A percentile compares a stretch with the other conserved stretches of the same genome.
Conservation (phyloP, 23 red algal species). For the Gracilaria vermiculophylla region DNA sequence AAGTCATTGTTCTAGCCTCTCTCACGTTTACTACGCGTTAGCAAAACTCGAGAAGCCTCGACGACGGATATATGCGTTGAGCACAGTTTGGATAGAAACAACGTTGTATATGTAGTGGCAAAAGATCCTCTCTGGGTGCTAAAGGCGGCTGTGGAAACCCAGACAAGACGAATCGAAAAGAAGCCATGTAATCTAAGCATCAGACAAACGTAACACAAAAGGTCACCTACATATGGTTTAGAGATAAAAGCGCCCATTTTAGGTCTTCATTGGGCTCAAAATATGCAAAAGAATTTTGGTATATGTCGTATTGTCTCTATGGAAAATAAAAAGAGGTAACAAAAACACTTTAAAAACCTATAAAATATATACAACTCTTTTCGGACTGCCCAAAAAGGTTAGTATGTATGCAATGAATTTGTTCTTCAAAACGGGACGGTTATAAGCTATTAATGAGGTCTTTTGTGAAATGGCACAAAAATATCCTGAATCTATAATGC, state of each 20-base stretch:
- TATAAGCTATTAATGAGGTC: not conserved
- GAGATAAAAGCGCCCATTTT: not conserved
- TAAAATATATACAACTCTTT: not conserved
- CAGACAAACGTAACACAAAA: not conserved
- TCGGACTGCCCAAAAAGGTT: not conserved
- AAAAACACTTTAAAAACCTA: not conserved
- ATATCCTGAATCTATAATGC: no score
- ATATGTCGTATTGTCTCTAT: not conserved
- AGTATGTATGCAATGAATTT: not conserved
- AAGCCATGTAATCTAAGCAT: no score
- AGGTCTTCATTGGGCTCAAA: not conserved
- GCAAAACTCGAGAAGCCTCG: not conserved
- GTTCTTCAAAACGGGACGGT: not conserved
- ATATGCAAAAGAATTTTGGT: not conserved
- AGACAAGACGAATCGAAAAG: not conserved
- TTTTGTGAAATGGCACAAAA: no score
- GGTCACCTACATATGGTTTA: not conserved
- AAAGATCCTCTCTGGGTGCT: not conserved
- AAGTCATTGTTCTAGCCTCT: not conserved
- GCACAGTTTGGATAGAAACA: not conserved
- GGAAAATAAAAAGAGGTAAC: not conserved
- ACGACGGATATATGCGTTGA: no score
- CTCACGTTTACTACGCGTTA: not conserved
- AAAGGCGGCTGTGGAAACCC: not conserved
- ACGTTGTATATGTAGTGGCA: not conserved